Conservation (phyloP, 441 rosid species). For the Macaranga tanarius region DNA sequence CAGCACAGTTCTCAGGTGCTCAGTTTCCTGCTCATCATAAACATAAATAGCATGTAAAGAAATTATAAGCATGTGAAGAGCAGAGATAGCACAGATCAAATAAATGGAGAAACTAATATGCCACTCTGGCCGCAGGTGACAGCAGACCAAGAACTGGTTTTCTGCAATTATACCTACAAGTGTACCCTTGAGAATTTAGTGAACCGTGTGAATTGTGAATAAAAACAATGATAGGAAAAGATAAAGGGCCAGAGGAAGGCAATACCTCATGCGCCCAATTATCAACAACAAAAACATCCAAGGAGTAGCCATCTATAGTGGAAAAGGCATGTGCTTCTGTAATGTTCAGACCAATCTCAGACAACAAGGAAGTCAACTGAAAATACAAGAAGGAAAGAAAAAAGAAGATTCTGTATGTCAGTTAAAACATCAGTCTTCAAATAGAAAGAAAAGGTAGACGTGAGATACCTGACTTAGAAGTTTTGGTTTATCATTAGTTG, state of each 20-base stretch:
- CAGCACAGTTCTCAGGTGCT: slow-evolving; percentile 45
- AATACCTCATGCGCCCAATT: slow-evolving; percentile 54
- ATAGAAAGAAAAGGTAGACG: slow-evolving; percentile 9
- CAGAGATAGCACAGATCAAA: not conserved
- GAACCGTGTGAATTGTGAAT: too few species aligned
- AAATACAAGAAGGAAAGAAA: slow-evolving; percentile 24
- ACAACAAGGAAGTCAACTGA: slow-evolving; percentile 66
- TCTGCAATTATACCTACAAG: not conserved
- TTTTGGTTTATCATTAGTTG: slow-evolving; percentile 68
- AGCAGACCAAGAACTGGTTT: slow-evolving; percentile 1
- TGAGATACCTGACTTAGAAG: slow-evolving; percentile 61
- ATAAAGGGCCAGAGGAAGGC: not conserved
- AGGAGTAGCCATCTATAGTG: slow-evolving; percentile 65
- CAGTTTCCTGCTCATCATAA: slow-evolving; percentile 41
- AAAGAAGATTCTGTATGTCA: slow-evolving; percentile 13
- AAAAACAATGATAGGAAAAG: not conserved
- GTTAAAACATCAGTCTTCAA: slow-evolving; percentile 8
- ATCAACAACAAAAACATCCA: slow-evolving; percentile 70
- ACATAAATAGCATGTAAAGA: slow-evolving; percentile 21
- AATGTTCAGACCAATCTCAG: slow-evolving; percentile 70
- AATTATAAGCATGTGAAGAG: not conserved
- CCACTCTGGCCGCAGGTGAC: not conserved
- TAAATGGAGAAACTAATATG: not conserved
- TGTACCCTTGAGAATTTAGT: too few species aligned
- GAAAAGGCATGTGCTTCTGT: slow-evolving; percentile 87